phyloP scores from a whole-genome alignment of 2,329 filamentous ascomycete genomes.

The Pseudocercospora fuligena region DNA sequence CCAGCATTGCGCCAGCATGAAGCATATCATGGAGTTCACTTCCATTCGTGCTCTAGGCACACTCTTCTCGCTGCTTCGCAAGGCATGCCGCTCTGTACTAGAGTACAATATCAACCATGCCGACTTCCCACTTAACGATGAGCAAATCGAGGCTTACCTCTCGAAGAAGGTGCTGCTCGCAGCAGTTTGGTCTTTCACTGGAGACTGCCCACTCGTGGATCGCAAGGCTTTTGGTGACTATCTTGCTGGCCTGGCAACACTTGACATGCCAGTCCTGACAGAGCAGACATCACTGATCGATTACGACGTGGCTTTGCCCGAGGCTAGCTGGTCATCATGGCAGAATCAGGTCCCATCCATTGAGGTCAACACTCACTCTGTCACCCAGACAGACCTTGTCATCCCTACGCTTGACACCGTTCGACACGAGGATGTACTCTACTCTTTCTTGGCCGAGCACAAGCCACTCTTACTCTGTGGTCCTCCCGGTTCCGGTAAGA shows the following conservation, averaged over 20 bases:
- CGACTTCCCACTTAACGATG: constrained; percentile 89
- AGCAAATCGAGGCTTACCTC: constrained; percentile 86
- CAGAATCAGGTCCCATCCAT: constrained; percentile 91
- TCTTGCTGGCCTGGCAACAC: constrained; percentile 78
- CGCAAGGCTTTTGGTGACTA: constrained; percentile 89
- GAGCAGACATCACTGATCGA: constrained; percentile 84
- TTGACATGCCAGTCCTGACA: constrained; percentile 82
- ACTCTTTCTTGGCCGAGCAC: constrained; percentile 98
- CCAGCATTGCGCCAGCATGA: constrained; percentile 74
- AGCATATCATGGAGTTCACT: constrained; percentile 99
- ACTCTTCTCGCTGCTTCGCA: constrained; percentile 93
- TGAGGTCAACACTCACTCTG: constrained; percentile 97
- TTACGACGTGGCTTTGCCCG: constrained; percentile 86
- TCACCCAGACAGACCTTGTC: constrained; percentile 97
- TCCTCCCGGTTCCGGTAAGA: constrained; percentile 98
- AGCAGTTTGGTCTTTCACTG: constrained; percentile 92
- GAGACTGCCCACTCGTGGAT: constrained; percentile 87
- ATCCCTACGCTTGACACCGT: constrained; percentile 98
- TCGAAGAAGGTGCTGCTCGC: constrained; percentile 94
- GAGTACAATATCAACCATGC: constrained; percentile 95
- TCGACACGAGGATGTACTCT: constrained; percentile 97
- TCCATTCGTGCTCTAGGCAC: constrained; percentile 88
- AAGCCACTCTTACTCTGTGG: constrained; percentile 96
- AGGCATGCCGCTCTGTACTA: constrained; percentile 86
- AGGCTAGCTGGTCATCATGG: constrained; percentile 89